A percentile compares a stretch with the other conserved stretches of the same genome.
These are phyloP conservation scores for Mycosphaerella arachidis DNA, from an alignment of 2,329 filamentous ascomycete genomes.

Conservation along the genomic window DNA sequence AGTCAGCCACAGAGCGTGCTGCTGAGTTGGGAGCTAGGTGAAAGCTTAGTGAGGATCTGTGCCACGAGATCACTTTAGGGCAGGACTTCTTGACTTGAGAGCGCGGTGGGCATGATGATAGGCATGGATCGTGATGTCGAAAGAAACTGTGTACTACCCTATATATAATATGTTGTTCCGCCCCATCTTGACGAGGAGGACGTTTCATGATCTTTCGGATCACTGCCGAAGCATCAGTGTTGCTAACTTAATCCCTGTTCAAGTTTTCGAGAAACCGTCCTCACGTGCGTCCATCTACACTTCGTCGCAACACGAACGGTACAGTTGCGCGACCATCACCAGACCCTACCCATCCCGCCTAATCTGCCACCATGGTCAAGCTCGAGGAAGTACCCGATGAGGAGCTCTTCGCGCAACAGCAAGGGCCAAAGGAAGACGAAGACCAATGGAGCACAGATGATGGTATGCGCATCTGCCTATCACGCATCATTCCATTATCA, in stretches of 20 bases:
- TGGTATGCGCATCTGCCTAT: constrained; percentile 51
- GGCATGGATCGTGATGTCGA: not conserved
- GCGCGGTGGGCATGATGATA: not conserved
- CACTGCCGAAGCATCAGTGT: not conserved
- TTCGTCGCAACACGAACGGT: not conserved
- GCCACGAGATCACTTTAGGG: not conserved
- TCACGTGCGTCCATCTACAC: not conserved
- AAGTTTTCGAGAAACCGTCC: not conserved
- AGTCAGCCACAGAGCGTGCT: not conserved
- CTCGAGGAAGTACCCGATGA: constrained; percentile 96
- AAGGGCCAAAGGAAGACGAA: constrained; percentile 62
- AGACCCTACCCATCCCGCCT: not conserved
- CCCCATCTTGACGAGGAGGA: not conserved
- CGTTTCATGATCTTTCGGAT: not conserved
- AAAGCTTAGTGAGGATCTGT: not conserved
- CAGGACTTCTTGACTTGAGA: not conserved
- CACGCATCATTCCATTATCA: constrained; percentile 7
- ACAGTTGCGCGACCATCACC: not conserved
- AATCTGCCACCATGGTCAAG: constrained; percentile 71
- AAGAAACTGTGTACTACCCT: not conserved
- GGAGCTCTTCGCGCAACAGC: constrained; percentile 73
- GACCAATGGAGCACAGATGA: constrained; percentile 87
- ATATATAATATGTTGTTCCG: not conserved
- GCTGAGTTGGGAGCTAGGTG: not conserved
- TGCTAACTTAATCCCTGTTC: not conserved